These are phyloP conservation scores for Fusarium stilboides DNA, from an alignment of 2,329 filamentous ascomycete genomes.

Conservation along the genomic window DNA sequence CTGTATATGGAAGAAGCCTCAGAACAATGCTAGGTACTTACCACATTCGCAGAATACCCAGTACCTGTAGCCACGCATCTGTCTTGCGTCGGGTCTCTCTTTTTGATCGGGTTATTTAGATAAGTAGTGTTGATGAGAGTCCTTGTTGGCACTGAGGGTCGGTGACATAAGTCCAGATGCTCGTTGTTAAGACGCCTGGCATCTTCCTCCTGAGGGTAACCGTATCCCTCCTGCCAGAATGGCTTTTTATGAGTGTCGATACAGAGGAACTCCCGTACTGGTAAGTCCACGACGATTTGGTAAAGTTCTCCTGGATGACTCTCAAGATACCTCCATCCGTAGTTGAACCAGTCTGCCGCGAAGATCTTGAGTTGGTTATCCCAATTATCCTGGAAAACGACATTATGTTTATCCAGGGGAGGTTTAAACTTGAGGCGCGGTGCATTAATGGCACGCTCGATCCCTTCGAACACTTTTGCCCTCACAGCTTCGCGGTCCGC, in stretches of 20 bases:
- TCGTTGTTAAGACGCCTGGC: no score
- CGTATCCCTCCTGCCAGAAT: no score
- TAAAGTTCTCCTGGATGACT: no score
- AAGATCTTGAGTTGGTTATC: no score
- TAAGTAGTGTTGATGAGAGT: background rate
- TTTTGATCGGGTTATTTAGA: no score
- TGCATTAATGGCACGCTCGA: background rate
- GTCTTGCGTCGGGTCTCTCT: background rate
- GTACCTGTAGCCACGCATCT: rapidly evolving
- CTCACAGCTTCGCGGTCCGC: no score
- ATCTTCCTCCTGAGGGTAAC: no score
- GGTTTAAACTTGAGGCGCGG: background rate
- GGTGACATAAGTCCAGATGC: no score
- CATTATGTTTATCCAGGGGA: rapidly evolving
- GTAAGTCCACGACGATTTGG: no score
- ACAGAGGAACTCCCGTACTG: no score
- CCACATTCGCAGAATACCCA: background rate
- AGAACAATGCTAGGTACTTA: background rate
- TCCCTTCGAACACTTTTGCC: rapidly evolving
- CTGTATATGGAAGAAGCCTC: background rate
- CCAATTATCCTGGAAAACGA: background rate
- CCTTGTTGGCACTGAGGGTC: background rate
- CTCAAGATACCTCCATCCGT: background rate
- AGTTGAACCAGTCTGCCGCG: background rate
- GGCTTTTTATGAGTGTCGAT: no score